Evolutionary conservation across 1,284 basidiomycete genomes (phyloP).

Genomic region (Trametes sp.): DNA sequence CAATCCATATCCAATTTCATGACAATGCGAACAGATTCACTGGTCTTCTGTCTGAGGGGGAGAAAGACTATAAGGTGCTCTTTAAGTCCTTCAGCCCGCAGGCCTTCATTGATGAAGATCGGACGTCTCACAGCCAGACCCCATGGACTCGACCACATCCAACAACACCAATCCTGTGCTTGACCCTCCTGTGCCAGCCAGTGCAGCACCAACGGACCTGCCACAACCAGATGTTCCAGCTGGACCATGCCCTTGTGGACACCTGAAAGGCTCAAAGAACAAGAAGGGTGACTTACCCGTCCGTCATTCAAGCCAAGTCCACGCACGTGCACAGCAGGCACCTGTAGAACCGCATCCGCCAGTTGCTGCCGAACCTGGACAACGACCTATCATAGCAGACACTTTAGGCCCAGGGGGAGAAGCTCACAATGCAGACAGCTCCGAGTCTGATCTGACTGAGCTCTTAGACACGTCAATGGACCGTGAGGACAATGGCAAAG

Average conservation of each 20-base stretch:
- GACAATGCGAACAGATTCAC: conserved; percentile 12
- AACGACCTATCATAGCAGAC: no score
- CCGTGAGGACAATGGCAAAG: neutral
- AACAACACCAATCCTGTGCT: neutral
- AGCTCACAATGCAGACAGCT: neutral
- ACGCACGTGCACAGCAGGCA: neutral
- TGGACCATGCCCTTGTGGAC: conserved; percentile 6
- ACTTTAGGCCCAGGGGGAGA: neutral
- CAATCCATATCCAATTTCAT: conserved; percentile 14
- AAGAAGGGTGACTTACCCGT: conserved; percentile 11
- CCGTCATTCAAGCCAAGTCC: conserved; percentile 1
- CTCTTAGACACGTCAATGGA: neutral
- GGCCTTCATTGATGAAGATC: neutral
- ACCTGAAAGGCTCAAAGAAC: conserved; percentile 16
- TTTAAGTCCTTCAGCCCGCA: neutral
- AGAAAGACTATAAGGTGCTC: conserved; percentile 5
- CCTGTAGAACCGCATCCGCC: neutral
- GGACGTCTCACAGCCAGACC: neutral
- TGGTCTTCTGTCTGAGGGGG: conserved; percentile 11
- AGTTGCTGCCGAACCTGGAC: no score
- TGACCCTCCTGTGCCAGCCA: no score
- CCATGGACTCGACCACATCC: neutral
- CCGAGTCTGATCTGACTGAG: conserved; percentile 4
- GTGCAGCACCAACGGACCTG: no score
- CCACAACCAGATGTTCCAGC: neutral